Evolutionary conservation across 2,329 filamentous ascomycete genomes (phyloP).

Genomic region (Colletotrichum sp.): DNA sequence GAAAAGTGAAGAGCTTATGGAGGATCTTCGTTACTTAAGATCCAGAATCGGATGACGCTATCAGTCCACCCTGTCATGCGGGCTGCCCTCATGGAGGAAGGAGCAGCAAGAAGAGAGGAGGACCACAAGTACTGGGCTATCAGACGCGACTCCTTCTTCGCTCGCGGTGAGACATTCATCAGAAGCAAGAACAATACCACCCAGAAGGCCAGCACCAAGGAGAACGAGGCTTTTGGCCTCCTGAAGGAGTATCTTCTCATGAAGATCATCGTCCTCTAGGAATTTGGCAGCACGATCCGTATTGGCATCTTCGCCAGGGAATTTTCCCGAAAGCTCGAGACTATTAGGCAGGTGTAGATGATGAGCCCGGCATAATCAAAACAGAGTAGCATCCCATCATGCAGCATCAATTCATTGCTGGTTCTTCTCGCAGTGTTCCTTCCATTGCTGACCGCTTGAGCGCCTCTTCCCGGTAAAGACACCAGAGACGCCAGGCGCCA

Average conservation of each 20-base stretch:
- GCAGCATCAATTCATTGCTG: background rate
- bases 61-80: background rate
- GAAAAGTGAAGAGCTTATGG: background rate
- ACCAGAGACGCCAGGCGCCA: no score
- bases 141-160: background rate
- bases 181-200: fast-evolving
- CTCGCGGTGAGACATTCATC: background rate
- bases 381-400: background rate
- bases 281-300: background rate
- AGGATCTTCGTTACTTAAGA: background rate
- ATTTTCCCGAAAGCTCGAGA: background rate
- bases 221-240: background rate
- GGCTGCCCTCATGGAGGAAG: background rate
- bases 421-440: background rate
- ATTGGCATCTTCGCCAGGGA: background rate
- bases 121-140: background rate
- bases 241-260: background rate
- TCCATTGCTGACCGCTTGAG: background rate
- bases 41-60: background rate
- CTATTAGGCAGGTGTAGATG: background rate
- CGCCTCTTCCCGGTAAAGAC: background rate
- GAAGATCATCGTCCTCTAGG: background rate
- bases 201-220: background rate
- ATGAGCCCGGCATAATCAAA: background rate
- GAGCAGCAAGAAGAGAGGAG: background rate